These are phyloP conservation scores for Hordeum marinum DNA, from an alignment of 176 grass and related monocot species.

Conservation along the genomic window DNA sequence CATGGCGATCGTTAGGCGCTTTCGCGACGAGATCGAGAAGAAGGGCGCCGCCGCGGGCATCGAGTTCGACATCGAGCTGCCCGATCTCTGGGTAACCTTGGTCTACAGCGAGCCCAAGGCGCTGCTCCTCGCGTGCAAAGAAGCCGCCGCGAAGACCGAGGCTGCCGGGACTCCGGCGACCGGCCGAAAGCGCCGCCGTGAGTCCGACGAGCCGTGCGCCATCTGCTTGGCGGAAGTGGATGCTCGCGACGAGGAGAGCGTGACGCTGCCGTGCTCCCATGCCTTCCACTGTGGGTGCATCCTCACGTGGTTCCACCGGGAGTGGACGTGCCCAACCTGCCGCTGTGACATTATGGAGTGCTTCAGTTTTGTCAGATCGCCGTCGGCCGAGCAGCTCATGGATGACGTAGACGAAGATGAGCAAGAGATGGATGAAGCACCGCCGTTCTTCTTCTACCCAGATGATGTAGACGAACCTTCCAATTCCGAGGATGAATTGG, in stretches of 20 bases:
- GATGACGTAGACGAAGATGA: neutral
- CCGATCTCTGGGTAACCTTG: neutral
- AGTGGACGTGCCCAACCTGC: neutral
- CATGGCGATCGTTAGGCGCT: neutral
- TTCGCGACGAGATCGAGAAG: neutral
- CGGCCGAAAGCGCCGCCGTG: neutral
- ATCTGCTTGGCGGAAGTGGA: neutral
- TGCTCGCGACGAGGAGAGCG: neutral
- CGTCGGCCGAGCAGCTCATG: neutral
- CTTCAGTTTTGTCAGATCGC: neutral
- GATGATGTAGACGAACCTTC: too few species aligned
- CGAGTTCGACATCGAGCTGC: neutral
- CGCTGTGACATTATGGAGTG: neutral
- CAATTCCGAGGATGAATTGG: too few species aligned
- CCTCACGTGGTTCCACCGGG: neutral
- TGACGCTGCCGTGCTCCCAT: neutral
- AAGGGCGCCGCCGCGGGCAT: neutral
- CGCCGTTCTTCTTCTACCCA: too few species aligned
- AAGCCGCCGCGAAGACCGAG: neutral
- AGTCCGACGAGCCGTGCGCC: neutral
- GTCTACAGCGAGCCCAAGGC: neutral
- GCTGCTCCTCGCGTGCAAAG: neutral
- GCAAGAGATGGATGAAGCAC: neutral
- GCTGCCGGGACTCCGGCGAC: too few species aligned
- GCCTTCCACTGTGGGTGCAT: neutral